Evolutionary conservation across 2,329 filamentous ascomycete species (phyloP).

Genomic region (Ceratocystis harringtonii): DNA sequence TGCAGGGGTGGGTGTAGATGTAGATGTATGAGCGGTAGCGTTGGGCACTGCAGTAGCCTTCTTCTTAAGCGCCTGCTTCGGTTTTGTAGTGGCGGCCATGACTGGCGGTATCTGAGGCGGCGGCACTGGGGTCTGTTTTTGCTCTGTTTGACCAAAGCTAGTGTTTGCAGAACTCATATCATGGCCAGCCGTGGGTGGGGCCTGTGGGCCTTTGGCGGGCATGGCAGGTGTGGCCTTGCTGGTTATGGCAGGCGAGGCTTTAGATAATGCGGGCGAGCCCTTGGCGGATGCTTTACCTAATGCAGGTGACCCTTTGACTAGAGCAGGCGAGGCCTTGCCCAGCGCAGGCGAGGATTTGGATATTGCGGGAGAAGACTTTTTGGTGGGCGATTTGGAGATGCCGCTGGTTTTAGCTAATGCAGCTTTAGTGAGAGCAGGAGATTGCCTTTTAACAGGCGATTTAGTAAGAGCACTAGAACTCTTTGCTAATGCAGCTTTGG

Average conservation of each 20-base stretch:
- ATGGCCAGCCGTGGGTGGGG: slow-evolving; percentile 4
- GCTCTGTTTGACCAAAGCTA: slow-evolving; percentile 11
- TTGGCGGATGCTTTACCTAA: slow-evolving; percentile 10
- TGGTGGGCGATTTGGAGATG: slow-evolving; percentile 12
- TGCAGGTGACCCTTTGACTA: slow-evolving; percentile 9
- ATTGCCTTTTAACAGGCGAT: slow-evolving; percentile 12
- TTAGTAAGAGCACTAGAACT: background rate
- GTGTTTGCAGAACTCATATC: slow-evolving; percentile 11
- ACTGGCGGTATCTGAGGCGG: slow-evolving; percentile 15
- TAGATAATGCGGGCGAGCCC: slow-evolving; percentile 10
- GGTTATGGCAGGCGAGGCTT: slow-evolving; percentile 11
- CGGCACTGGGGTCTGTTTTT: slow-evolving; percentile 17
- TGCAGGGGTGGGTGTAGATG: background rate
- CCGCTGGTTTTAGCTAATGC: slow-evolving; percentile 11
- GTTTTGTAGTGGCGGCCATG: background rate
- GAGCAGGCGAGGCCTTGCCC: slow-evolving; percentile 9
- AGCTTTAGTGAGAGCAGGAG: slow-evolving; percentile 14
- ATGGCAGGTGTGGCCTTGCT: slow-evolving; percentile 10
- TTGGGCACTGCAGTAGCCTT: slow-evolving; percentile 26
- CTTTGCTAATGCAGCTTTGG: slow-evolving; percentile 6
- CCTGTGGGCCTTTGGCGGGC: slow-evolving; percentile 6
- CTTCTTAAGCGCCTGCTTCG: slow-evolving; percentile 19
- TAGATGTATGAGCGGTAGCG: slow-evolving; percentile 19
- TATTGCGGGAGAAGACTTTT: slow-evolving; percentile 11
- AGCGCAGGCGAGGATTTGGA: slow-evolving; percentile 8